Conservation (phyloP, 108 stramenopile genomes). For the Poteriospumella lacustris region DNA sequence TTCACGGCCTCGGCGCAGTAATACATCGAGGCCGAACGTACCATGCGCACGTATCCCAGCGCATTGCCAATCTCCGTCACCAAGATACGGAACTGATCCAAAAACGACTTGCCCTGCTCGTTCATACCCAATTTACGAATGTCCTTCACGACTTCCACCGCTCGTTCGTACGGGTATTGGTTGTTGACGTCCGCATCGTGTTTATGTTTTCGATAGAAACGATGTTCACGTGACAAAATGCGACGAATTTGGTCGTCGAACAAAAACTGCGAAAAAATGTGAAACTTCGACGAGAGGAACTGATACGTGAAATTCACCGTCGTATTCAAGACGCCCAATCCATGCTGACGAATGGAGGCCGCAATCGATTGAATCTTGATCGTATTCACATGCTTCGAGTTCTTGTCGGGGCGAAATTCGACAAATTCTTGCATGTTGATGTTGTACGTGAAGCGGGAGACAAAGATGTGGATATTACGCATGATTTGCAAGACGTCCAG, state of each 20-base stretch:
- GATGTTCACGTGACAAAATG: conserved; percentile 51
- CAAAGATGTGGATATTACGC: conserved; percentile 58
- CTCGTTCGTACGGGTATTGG: conserved; percentile 56
- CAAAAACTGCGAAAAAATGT: conserved; percentile 50
- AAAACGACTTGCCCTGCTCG: conserved; percentile 20
- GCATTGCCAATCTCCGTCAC: conserved; percentile 65
- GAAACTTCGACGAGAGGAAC: conserved; percentile 47
- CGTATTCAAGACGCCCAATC: conserved; percentile 58
- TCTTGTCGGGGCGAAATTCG: conserved; percentile 50
- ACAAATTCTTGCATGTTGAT: conserved; percentile 63
- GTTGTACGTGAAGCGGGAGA: conserved; percentile 59
- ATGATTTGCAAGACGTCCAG: conserved; percentile 62
- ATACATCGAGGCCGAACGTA: conserved; percentile 41
- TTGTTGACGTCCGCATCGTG: conserved; percentile 41
- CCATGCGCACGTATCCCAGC: conserved; percentile 56
- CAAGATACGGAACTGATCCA: conserved; percentile 50
- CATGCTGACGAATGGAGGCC: conserved; percentile 57
- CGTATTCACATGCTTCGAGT: conserved; percentile 55
- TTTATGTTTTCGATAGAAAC: conserved; percentile 55
- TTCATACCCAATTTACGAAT: conserved; percentile 48
- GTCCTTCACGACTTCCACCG: conserved; percentile 50
- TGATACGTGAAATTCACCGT: conserved; percentile 63
- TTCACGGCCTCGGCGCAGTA: conserved; percentile 37
- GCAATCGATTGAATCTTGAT: conserved; percentile 45
- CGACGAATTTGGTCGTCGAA: conserved; percentile 55